Evolutionary conservation across 1,284 basidiomycete species (phyloP), one percentile per base, ranked within the genome.

Genomic region (Apiotrichum gracile): DNA sequence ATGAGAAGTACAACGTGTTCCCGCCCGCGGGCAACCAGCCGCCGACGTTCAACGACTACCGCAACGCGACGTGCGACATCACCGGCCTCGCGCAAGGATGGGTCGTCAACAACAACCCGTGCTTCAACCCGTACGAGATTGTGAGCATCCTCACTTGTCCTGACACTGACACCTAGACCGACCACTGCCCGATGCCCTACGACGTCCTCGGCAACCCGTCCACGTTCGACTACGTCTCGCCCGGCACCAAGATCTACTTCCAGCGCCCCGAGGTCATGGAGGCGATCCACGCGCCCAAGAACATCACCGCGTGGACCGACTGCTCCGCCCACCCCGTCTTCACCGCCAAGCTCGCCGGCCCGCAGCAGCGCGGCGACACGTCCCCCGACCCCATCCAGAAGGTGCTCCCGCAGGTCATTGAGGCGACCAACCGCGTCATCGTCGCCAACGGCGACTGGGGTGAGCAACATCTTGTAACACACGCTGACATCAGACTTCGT

Each of bases 181-280:
- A 9, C 48, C 49, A 29, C 70, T 81, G 76, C 58, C 81, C 81
- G 0, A 68, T 85, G 35, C 73, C 84, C 13, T 87, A 83, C 84
- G 85, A 88, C 59, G 84, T 87, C 7, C 82, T 88, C 31, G 86
- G 85, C 14, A 85, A 85, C 77, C 85, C 86, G 80, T 60, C 84
- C 63, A 41, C 80, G 68, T 13, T 46, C 22, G 38, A 29, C 27
- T 24, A 27, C 16, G n/a, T 13, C 6, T 52, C 38, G 22, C 16
- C 24, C 17, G 53, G 26, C 14, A 25, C 33, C 13, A 12, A 21
- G 13, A 24, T 79, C 41, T 88, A 87, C 75, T 88, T 88, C 64
- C 79, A 86, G 71, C 79, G 82, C 24, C 63, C 69, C 9, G 84
- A 88, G 48, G 86, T 89, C 49, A 87, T 88, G 70, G 60, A 69